Conservation (phyloP, 2,329 filamentous ascomycete species). For the Scorias spongiosa region DNA sequence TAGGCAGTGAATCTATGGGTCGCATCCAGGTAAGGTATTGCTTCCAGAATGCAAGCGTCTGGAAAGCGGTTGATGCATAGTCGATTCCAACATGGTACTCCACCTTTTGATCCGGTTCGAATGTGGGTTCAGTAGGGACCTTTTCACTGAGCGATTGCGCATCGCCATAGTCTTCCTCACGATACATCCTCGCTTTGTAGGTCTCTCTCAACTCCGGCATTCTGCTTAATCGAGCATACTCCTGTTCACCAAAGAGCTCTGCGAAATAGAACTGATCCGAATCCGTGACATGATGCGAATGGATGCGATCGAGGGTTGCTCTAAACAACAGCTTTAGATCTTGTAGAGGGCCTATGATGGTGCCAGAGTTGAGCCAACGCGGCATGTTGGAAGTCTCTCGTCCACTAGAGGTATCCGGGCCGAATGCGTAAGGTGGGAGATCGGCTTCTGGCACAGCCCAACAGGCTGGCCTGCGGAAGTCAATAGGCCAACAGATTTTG, state of each 20-base stretch:
- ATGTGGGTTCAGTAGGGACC: constrained; percentile 17
- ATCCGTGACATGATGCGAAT: constrained; percentile 17
- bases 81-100: constrained; percentile 35
- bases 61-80: constrained; percentile 31
- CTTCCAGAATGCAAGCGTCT: constrained; percentile 22
- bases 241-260: constrained; percentile 38
- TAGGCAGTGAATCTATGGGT: constrained; percentile 16
- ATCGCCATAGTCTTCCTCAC: constrained; percentile 4
- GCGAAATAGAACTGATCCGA: constrained; percentile 34
- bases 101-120: constrained; percentile 21
- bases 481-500: constrained; percentile 20
- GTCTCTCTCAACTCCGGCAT: constrained; percentile 15
- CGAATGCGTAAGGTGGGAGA: constrained; percentile 27
- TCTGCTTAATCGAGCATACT: constrained; percentile 31
- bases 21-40: constrained; percentile 20
- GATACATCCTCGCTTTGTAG: constrained; percentile 20
- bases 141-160: constrained; percentile 23
- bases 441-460: constrained; percentile 16
- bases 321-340: constrained; percentile 25
- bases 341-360: constrained; percentile 26
- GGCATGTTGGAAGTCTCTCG: constrained; percentile 27
- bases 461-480: constrained; percentile 16
- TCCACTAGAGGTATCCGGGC: constrained; percentile 27
- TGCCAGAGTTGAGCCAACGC: constrained; percentile 33
- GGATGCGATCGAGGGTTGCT: constrained; percentile 24